Evolutionary conservation across 23 red algal species (phyloP).

Genomic region (Gracilaria domingensis): DNA sequence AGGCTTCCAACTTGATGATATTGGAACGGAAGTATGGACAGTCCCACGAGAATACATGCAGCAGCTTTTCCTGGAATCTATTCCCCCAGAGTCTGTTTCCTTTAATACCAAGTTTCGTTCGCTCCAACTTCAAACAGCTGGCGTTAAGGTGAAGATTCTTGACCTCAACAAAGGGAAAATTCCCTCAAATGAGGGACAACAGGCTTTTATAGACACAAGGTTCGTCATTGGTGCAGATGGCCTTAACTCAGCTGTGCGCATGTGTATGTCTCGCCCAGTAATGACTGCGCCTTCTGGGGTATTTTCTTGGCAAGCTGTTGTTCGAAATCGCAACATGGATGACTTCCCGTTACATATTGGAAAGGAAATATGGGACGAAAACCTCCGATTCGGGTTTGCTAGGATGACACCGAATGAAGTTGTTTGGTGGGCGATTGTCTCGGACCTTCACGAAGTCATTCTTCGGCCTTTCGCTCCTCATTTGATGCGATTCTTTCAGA

Average conservation of each 20-base stretch:
- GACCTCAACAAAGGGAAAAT: conserved; percentile 5
- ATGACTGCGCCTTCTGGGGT: conserved; percentile 48
- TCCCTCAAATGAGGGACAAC: conserved; percentile 18
- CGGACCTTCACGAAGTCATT: conserved; percentile 15
- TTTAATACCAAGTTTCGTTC: conserved; percentile 66
- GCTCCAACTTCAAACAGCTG: conserved; percentile 24
- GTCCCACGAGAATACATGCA: conserved; percentile 55
- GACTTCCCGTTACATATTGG: conserved; percentile 50
- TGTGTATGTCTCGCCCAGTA: conserved; percentile 59
- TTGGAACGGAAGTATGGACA: conserved; percentile 64
- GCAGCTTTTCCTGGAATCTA: conserved; percentile 66
- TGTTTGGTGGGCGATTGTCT: conserved; percentile 66
- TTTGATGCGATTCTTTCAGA: conserved; percentile 30
- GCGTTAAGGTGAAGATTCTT: conserved; percentile 35
- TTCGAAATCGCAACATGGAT: conserved; percentile 45
- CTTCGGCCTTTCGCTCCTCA: conserved; percentile 63
- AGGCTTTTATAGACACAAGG: conserved; percentile 38
- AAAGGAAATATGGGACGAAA: conserved; percentile 60
- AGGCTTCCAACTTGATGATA: conserved; percentile 41
- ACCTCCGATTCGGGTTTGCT: conserved; percentile 61
- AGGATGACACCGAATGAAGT: conserved; percentile 64
- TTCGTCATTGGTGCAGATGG: conserved; percentile 74
- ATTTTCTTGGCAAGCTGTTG: conserved; percentile 53
- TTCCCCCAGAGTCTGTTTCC: conserved; percentile 58
- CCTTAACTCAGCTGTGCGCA: conserved; percentile 44